A percentile compares a stretch with the other conserved stretches of the same genome.
These are phyloP conservation scores for Mercurialis annua DNA, from an alignment of 345 rosid species.

Conservation along the genomic window DNA sequence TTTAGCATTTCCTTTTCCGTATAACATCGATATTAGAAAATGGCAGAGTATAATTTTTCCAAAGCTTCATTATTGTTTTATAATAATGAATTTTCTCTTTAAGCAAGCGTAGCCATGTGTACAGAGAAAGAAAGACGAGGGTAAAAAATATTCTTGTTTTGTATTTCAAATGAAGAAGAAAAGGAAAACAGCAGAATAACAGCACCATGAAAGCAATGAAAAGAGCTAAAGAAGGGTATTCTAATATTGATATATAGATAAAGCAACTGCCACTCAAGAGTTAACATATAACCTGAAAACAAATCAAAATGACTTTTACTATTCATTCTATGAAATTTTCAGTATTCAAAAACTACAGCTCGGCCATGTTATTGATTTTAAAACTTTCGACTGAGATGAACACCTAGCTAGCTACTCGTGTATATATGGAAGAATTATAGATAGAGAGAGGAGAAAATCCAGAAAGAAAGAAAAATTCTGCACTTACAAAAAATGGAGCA, in stretches of 20 bases:
- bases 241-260: too few relatives aligned
- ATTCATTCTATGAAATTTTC: neutral
- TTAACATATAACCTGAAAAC: neutral
- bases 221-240: neutral
- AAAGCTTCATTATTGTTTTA: constrained; percentile 12
- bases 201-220: neutral
- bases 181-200: neutral
- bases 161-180: neutral
- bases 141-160: neutral
- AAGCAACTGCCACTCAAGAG: neutral
- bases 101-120: neutral
- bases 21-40: too few relatives aligned
- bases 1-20: too few relatives aligned
- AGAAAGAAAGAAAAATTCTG: neutral
- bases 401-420: neutral
- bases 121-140: neutral
- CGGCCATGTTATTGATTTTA: neutral
- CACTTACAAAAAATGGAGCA: neutral
- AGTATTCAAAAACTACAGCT: constrained; percentile 1
- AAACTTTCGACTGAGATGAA: neutral
- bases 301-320: neutral
- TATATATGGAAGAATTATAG: neutral
- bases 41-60: constrained; percentile 19
- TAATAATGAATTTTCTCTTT: neutral
- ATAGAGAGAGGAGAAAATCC: neutral